Evolutionary conservation across 164 flowering plant genomes (phyloP).

Genomic region (Chloranthus sessilifolius): DNA sequence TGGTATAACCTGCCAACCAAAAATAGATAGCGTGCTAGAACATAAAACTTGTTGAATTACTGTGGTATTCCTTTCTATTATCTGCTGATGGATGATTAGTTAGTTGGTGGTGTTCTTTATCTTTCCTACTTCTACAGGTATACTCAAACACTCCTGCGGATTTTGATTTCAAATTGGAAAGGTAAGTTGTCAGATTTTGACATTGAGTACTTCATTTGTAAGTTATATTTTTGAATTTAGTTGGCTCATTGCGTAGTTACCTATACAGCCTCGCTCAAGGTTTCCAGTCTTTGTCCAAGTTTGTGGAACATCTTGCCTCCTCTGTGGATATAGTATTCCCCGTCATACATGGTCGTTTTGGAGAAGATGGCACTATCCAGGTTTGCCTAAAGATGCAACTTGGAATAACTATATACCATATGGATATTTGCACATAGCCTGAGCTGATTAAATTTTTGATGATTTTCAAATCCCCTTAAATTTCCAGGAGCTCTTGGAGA

Average conservation of each 20-base stretch:
- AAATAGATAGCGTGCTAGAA: too few relatives aligned
- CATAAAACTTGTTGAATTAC: background rate
- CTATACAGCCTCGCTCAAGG: slow-evolving; percentile 77
- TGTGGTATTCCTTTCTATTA: background rate
- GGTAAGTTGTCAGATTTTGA: slow-evolving; percentile 29
- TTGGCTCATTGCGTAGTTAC: background rate
- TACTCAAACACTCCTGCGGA: slow-evolving; percentile 97
- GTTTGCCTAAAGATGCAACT: slow-evolving; percentile 24
- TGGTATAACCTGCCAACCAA: too few relatives aligned
- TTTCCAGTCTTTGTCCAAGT: slow-evolving; percentile 63
- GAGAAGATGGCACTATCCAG: slow-evolving; percentile 98
- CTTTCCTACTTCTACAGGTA: slow-evolving; percentile 33
- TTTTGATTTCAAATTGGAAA: slow-evolving; percentile 92
- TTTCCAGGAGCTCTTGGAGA: slow-evolving; percentile 73
- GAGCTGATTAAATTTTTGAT: background rate
- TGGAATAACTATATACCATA: background rate
- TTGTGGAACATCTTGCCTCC: slow-evolving; percentile 66
- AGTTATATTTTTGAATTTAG: background rate
- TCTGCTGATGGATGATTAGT: too few relatives aligned
- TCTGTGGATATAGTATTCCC: slow-evolving; percentile 90
- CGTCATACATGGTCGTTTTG: slow-evolving; percentile 84
- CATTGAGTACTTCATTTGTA: background rate
- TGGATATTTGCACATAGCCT: background rate
- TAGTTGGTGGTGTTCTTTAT: too few relatives aligned
- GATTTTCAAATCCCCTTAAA: slow-evolving; percentile 2